Evolutionary conservation across 768 basidiomycete species (phyloP), one percentile per base, ranked within the genome.

Genomic region (Macrocybe gigantea): DNA sequence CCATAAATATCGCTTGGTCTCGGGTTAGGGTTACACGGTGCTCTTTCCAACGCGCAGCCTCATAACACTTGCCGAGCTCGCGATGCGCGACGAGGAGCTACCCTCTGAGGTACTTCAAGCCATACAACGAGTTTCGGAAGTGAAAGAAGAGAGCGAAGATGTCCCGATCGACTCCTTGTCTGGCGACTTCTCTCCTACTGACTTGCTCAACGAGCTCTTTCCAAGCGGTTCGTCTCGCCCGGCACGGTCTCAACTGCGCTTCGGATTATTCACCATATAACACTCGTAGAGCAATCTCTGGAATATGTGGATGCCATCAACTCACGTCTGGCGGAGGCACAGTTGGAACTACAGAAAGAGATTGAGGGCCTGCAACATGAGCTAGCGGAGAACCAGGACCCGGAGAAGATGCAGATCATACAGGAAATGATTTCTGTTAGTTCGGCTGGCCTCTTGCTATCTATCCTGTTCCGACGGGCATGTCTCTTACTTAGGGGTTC

Each of bases 341-440:
- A 92, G 49, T 67, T 72, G 29, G 75, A 80, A 43, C 66, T 95
- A 30, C 82, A 85, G 59, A 67, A 69, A 13, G 89, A 94, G 68
- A 85, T 96, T 38, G 72, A 82, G 44, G 52, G 65, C 7, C 71
- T 97, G 47, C 78, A 83, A 51, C 70, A 66, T 22, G 82, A 90
- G 60, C 67, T 97, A 46, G 74, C 74, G 54, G 69, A 66, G 9
- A 87, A 88, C 55, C 93, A 95, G 63, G 88, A 93, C 65, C 88
- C 88, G n/a, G 79, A 80, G 46, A 76, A 83, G 55, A 93, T 98
- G 88, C 83, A 86, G 47, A 69, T 84, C 44, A 93, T 96, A 32
- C 96, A 98, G 64, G 91, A 91, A 64, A 92, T 96, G 80, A 97
- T 99, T 46, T 93, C 88, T 14, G 95, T 97, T 54, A 49, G 80